Percentiles rank a stretch among this genome's conserved stretches.
These are phyloP conservation scores for Microbotryum violaceum DNA, from an alignment of 1,284 basidiomycete species.

Conservation along the genomic window DNA sequence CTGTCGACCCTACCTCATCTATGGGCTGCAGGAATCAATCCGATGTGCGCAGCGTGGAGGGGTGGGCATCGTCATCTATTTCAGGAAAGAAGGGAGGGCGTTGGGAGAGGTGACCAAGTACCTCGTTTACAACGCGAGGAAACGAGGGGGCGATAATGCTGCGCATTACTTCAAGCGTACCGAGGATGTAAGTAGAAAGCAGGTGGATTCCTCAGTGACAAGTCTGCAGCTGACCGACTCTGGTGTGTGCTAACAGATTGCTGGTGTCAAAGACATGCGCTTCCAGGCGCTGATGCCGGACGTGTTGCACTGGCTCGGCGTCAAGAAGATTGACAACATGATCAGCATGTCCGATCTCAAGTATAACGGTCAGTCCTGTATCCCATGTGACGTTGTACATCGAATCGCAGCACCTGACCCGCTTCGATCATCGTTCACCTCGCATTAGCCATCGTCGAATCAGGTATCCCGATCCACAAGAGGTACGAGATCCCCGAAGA, in stretches of 20 bases:
- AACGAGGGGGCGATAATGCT: constrained; percentile 84
- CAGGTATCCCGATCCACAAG: constrained; percentile 72
- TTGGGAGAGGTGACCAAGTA: constrained; percentile 66
- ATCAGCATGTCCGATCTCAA: constrained; percentile 83
- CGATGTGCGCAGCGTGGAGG: constrained; percentile 78
- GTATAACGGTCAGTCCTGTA: constrained; percentile 57
- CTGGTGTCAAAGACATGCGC: constrained; percentile 58
- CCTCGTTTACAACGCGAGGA: constrained; percentile 82
- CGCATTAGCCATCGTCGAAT: constrained; percentile 55
- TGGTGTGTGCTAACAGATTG: constrained; percentile 44
- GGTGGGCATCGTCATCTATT: constrained; percentile 87
- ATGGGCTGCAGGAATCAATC: constrained; percentile 89
- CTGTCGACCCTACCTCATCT: constrained; percentile 71
- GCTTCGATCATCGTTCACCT: not conserved
- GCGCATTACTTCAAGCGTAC: constrained; percentile 92
- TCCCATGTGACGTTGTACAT: not conserved
- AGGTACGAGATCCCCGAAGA: constrained; percentile 73
- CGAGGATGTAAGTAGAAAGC: constrained; percentile 47
- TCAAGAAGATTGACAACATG: constrained; percentile 76
- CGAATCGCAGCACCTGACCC: not conserved
- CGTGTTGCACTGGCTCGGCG: constrained; percentile 86
- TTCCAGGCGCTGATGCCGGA: constrained; percentile 97
- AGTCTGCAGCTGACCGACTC: no score
- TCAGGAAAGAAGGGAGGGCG: constrained; percentile 86
- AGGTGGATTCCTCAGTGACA: no score